Conservation (phyloP, 2,329 filamentous ascomycete genomes). For the Chrysoporthe deuterocubensis region DNA sequence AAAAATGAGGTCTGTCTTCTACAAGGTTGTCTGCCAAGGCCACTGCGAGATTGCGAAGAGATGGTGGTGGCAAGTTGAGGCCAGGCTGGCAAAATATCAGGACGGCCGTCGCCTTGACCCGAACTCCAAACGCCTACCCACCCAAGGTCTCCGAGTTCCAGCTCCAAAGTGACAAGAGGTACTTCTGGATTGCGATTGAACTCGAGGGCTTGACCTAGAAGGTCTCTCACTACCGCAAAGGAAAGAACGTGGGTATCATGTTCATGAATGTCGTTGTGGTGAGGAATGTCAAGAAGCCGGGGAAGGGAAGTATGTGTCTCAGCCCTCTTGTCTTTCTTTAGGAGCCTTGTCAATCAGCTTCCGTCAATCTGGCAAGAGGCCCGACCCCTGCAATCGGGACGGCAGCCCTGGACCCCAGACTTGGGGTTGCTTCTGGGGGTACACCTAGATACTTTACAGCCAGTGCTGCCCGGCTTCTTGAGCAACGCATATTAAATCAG, state of each 20-base stretch:
- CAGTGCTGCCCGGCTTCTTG: not conserved
- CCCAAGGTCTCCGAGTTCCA: conserved; percentile 23
- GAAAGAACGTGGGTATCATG: conserved; percentile 12
- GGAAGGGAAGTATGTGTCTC: conserved; percentile 5
- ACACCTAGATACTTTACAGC: not conserved
- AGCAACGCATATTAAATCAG: not conserved
- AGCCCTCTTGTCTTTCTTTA: not conserved
- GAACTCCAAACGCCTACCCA: conserved; percentile 25
- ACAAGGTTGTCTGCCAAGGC: not conserved
- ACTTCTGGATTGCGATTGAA: not conserved
- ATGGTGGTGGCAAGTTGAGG: conserved; percentile 23
- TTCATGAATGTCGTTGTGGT: conserved; percentile 1
- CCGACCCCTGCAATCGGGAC: conserved; percentile 7
- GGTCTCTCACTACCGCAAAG: not conserved
- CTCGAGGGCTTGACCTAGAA: not conserved
- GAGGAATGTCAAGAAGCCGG: conserved; percentile 2
- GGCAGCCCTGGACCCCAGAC: conserved; percentile 2
- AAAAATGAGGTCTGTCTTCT: not conserved
- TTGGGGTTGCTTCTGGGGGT: not conserved
- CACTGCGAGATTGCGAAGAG: conserved; percentile 6
- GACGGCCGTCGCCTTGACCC: conserved; percentile 21
- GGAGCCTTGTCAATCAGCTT: conserved; percentile 3
- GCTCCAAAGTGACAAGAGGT: conserved; percentile 16
- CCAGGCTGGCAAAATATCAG: conserved; percentile 30
- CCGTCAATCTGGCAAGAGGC: conserved; percentile 13